Percentiles rank a stretch among this genome's conserved stretches.
Evolutionary conservation across 2,329 filamentous ascomycete genomes (phyloP).

Genomic region (Plenodomus lindquistii): DNA sequence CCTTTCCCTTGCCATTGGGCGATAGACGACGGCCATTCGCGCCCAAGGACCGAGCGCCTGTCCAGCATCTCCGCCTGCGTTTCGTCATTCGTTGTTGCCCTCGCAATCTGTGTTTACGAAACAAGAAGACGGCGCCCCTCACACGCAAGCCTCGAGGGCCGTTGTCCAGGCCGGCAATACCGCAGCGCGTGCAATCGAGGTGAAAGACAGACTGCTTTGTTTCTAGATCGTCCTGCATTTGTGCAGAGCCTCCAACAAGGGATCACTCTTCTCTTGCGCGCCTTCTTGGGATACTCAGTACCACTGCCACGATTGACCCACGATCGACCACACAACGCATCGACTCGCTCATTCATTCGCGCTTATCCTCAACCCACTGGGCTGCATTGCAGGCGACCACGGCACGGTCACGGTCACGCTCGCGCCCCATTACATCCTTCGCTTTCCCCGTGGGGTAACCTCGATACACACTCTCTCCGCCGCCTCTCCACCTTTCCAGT

Average conservation of each 20-base stretch:
- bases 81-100: conserved; percentile 19
- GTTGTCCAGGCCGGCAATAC: background rate
- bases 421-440: background rate
- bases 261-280: background rate
- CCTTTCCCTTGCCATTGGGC: background rate
- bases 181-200: background rate
- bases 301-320: background rate
- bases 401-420: background rate
- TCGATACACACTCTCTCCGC: background rate
- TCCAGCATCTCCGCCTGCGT: background rate
- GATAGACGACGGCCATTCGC: background rate
- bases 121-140: conserved; percentile 6
- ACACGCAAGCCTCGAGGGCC: background rate
- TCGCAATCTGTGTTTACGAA: conserved; percentile 23
- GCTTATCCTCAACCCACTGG: background rate
- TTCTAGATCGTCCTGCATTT: background rate
- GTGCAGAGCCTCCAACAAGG: background rate
- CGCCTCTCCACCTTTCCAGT: background rate
- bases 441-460: conserved; percentile 1
- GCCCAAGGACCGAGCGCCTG: background rate
- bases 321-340: background rate
- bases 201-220: background rate
- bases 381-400: background rate
- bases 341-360: background rate
- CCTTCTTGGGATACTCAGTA: background rate